Base-by-base conservation (phyloP, 2,329 filamentous ascomycete species). In the Tympanopsis confertula region DNA sequence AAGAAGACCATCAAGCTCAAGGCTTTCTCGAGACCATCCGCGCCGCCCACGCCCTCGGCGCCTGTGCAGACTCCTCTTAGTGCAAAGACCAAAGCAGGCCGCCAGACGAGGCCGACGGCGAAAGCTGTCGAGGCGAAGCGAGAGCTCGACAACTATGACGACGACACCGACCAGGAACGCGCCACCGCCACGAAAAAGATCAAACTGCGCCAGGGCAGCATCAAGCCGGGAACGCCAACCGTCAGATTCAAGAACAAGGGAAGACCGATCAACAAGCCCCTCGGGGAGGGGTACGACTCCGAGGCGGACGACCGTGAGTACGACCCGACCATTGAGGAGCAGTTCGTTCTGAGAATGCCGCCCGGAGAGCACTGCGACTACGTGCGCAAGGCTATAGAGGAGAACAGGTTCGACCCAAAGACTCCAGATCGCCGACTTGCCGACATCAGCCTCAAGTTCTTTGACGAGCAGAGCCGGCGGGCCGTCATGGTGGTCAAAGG, bases 261-360 rank as follows among this genome's bases (percentile, higher is more conserved):
- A n/a, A 72, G 77, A 44, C 68, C 74, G 1, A 81, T 84, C 5
- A 65, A 72, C 20, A 74, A 85, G 44, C 78, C 78, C 4, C 73
- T 76, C 1, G 91, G 91, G 37, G 86, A 94, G 39, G 91, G 89
- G 5, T 98, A 96, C 59, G 91, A 98, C 55, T 95, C 88, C 3
- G 91, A 96, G 58, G 86, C 88, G 12, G 91, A 87, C 39, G 91
- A 96, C 52, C 77, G 81, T 13, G 91, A 98, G 57, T 60, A 66
- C 7, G 91, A 98, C 51, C 91, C 91, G 1, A 72, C 82, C 1
- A 85, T 94, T 42, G 89, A 96, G 57, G 83, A 89, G 51, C 82
- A 93, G 45, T 86, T 96, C 46, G 70, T 98, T 5, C 59, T 98
- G 43, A 84, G 91, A 42, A 94, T 95, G 83, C 58, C 78, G 39